Base-by-base conservation (phyloP, 163 green algal genomes). In the Scenedesmus sp. region DNA sequence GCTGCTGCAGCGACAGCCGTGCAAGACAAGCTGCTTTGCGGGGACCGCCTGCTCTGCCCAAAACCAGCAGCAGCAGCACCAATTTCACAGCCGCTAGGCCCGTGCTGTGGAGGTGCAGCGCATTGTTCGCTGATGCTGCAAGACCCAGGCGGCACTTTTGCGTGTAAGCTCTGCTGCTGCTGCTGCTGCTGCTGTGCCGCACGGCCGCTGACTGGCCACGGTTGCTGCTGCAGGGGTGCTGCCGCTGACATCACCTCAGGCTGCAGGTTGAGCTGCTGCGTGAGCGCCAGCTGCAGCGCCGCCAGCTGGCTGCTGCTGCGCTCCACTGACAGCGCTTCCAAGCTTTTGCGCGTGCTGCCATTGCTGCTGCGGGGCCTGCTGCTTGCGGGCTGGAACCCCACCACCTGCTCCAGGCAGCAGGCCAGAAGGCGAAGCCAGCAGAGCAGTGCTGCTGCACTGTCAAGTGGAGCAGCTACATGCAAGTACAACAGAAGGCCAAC, bases 231-330 rank as follows among this genome's bases (percentile, higher is more conserved):
- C 66, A 84, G 67, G 9, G 54, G 52, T n/a, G 64, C 64, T 73
- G 59, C 56, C 74, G 73, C 86, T 73, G 86, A 18, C 3, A 87
- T 10, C 5, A 74, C 82, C 34, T 87, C 82, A 74, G 15, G 82
- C 82, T 87, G 82, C 52, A 55, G n/a, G 67, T 84, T 91, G 54
- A 91, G 54, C 20, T 81, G 52, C 70, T 85, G 67, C 15, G 86
- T 84, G 9, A 91, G 67, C 70, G 76, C 34, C 54, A 84, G 57
- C 67, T 85, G 70, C 86, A 85, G 86, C 15, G 20, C 8, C 16
- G 67, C 26, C 12, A 91, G 55, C 1, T 16, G 20, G 4, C 54
- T 87, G 82, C 20, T 8, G 26, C 18, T 60, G 67, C 86, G 23
- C 34, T 89, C 66, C n/a, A 76, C 7, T 76, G 66, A 13, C 16